phyloP scores from a whole-genome alignment of 1,284 basidiomycete genomes.

The Rhizopogon parksii region DNA sequence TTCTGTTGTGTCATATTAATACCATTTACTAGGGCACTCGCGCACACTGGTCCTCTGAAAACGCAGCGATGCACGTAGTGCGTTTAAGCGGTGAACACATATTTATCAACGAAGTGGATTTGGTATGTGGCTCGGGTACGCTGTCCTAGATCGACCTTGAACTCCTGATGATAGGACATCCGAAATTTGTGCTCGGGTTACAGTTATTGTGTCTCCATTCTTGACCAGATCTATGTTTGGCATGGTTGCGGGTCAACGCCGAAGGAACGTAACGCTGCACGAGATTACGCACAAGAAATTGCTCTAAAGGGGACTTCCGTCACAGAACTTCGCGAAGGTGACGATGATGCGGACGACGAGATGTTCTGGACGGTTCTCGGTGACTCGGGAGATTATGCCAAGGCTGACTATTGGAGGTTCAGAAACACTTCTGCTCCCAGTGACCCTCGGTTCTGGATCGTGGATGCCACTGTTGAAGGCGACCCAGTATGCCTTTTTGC shows the following conservation, averaged over 20 bases:
- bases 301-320: slow-evolving; percentile 33
- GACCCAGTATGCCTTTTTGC: slow-evolving; percentile 30
- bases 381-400: slow-evolving; percentile 56
- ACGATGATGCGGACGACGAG: slow-evolving; percentile 53
- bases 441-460: slow-evolving; percentile 51
- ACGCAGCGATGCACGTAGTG: slow-evolving; percentile 72
- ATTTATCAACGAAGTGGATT: slow-evolving; percentile 65
- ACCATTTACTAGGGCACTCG: slow-evolving; percentile 48
- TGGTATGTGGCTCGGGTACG: slow-evolving; percentile 38
- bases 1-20: slow-evolving; percentile 6
- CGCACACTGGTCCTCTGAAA: slow-evolving; percentile 67
- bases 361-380: slow-evolving; percentile 82
- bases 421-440: slow-evolving; percentile 33
- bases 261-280: slow-evolving; percentile 52
- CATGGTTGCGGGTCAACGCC: slow-evolving; percentile 60
- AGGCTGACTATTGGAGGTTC: slow-evolving; percentile 76
- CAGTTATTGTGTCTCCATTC: slow-evolving; percentile 65
- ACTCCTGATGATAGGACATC: slow-evolving; percentile 38
- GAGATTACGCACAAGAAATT: slow-evolving; percentile 51
- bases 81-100: slow-evolving; percentile 44
- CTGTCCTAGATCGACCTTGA: slow-evolving; percentile 3
- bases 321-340: slow-evolving; percentile 55
- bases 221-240: slow-evolving; percentile 72
- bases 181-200: slow-evolving; percentile 72
- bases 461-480: slow-evolving; percentile 35